These are phyloP conservation scores for Phytopythium delawarense DNA, from an alignment of 352 stramenopile species.

Conservation along the genomic window DNA sequence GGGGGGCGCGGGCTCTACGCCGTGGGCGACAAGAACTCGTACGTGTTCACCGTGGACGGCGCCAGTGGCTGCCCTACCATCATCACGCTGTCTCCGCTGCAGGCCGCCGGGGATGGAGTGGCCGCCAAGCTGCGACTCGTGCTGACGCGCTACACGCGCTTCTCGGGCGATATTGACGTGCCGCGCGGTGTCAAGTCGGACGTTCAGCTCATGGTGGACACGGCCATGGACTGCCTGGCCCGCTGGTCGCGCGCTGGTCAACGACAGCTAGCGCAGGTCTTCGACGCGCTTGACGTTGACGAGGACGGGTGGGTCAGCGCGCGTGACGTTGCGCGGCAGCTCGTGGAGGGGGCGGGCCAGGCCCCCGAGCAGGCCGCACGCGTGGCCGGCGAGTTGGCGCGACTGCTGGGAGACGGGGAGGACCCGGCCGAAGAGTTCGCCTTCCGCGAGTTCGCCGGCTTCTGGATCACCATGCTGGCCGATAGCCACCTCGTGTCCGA, in stretches of 20 bases:
- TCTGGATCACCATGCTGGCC: slow-evolving; percentile 50
- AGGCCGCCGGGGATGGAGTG: not conserved
- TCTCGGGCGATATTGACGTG: slow-evolving; percentile 22
- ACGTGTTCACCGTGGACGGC: slow-evolving; percentile 44
- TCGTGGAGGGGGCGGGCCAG: slow-evolving; percentile 27
- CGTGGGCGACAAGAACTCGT: slow-evolving; percentile 34
- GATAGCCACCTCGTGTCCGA: slow-evolving; percentile 38
- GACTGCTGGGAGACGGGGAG: slow-evolving; percentile 33
- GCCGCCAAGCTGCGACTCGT: slow-evolving; percentile 14
- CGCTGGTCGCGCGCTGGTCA: slow-evolving; percentile 32
- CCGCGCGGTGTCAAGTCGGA: slow-evolving; percentile 47
- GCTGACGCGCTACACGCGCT: slow-evolving; percentile 40
- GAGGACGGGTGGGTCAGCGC: slow-evolving; percentile 45
- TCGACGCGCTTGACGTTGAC: slow-evolving; percentile 43
- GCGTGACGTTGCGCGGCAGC: slow-evolving; percentile 37
- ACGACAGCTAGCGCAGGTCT: slow-evolving; percentile 29
- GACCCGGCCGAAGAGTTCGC: slow-evolving; percentile 49
- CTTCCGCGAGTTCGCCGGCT: slow-evolving; percentile 47
- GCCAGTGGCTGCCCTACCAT: slow-evolving; percentile 23
- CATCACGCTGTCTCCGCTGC: slow-evolving; percentile 27
- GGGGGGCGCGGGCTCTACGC: slow-evolving; percentile 10
- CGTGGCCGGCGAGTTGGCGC: slow-evolving; percentile 38
- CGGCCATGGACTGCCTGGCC: slow-evolving; percentile 37
- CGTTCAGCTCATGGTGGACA: slow-evolving; percentile 47
- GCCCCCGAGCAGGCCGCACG: slow-evolving; percentile 19